These are phyloP conservation scores for Discostella stelligera DNA, from an alignment of 352 stramenopile species.

Conservation along the genomic window DNA sequence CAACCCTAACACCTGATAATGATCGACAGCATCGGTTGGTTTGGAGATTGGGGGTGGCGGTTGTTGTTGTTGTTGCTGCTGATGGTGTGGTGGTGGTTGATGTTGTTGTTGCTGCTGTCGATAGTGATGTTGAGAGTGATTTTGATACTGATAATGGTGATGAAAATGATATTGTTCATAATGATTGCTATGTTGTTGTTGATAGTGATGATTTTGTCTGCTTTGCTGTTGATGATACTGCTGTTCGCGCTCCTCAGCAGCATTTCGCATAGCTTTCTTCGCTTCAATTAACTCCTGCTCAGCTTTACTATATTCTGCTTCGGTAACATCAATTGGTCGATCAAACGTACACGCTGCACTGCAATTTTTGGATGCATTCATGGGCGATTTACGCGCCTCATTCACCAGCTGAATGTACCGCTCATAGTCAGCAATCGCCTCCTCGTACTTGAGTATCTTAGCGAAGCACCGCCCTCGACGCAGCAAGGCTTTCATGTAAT, in stretches of 20 bases:
- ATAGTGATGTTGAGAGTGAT: not conserved
- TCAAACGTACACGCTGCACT: slow-evolving; percentile 67
- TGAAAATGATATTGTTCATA: slow-evolving; percentile 1
- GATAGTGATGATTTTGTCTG: slow-evolving; percentile 10
- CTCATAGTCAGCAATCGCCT: slow-evolving; percentile 72
- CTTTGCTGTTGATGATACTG: slow-evolving; percentile 37
- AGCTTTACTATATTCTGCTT: slow-evolving; percentile 45
- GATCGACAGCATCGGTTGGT: slow-evolving; percentile 10
- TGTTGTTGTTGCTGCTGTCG: not conserved
- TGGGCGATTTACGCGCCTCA: slow-evolving; percentile 38
- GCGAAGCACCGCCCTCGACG: slow-evolving; percentile 67
- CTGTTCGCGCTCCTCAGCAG: slow-evolving; percentile 26
- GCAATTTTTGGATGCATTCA: slow-evolving; percentile 14
- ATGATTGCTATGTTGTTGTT: slow-evolving; percentile 9
- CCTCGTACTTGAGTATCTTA: slow-evolving; percentile 55
- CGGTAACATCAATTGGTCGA: slow-evolving; percentile 55
- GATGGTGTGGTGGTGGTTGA: not conserved
- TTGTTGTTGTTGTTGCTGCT: not conserved
- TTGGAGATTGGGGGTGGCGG: not conserved
- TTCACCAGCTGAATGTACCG: slow-evolving; percentile 64
- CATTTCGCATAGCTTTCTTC: slow-evolving; percentile 44
- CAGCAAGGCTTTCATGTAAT: slow-evolving; percentile 82
- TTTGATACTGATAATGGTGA: slow-evolving; percentile 17
- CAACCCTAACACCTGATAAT: slow-evolving; percentile 65
- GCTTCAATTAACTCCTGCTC: slow-evolving; percentile 62